Evolutionary conservation across 2,329 filamentous ascomycete genomes (phyloP), one percentile per base, ranked within the genome.

Genomic region (Sclerotinia borealis): DNA sequence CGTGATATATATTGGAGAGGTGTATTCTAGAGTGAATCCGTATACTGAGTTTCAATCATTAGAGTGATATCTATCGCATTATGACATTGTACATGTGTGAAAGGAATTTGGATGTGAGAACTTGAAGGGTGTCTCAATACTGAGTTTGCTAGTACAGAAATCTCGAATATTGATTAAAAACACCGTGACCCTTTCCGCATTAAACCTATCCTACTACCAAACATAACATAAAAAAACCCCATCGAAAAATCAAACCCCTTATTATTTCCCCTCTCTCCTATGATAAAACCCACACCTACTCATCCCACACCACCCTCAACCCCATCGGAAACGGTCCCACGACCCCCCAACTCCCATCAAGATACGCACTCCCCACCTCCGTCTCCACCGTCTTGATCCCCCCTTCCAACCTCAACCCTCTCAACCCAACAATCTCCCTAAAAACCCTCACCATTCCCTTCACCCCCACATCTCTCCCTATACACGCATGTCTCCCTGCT

Each of bases 321-420:
- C 66, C 70, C 15, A 65, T 71, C 11, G 80, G 79, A 73, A 81
- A 85, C 27, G 81, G 78, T 65, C 78, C 83, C 68, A 80, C 81
- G 25, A 77, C 77, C 19, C 85, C 83, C 78, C 86, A 85, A 70
- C 91, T 86, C 75, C 88, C 84, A 43, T 83, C 81, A 79, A 91
- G 77, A 72, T 90, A 91, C 8, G 83, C 76, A 11, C 51, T 65
- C n/a, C 56, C 52, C 0, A 67, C 68, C 8, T 54, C 48, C 15
- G 59, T 54, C 3, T 63, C 64, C 7, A 61, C 43, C 31, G 69
- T 66, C 25, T 68, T 71, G 66, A 71, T 73, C 36, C 67, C 67
- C 1, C 1, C n/a, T 3, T 59, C 41, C 4, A 45, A 13, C 37
- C 66, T 65, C 25, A 74, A 36, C 7, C 64, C 64, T 34, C 68